phyloP scores from a whole-genome alignment of 805 yeast species.

The Yarrowia osloensis region DNA sequence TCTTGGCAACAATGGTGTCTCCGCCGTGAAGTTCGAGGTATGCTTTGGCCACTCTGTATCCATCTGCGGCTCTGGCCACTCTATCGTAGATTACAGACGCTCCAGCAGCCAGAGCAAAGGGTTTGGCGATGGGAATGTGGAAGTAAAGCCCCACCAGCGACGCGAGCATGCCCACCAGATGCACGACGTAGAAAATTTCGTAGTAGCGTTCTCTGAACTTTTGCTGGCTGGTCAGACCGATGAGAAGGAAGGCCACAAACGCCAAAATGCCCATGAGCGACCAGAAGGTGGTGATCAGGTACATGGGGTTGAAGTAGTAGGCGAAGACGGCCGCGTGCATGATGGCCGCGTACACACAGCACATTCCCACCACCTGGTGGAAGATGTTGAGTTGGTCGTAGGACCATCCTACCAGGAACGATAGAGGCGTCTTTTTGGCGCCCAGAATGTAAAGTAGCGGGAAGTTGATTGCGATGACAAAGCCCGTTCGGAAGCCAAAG shows the following conservation, averaged over 20 bases:
- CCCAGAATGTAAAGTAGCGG: conserved; percentile 38
- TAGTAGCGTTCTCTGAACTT: conserved; percentile 32
- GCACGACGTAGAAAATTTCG: conserved; percentile 36
- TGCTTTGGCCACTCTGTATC: conserved; percentile 34
- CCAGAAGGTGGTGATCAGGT: conserved; percentile 35
- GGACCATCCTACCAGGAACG: conserved; percentile 46
- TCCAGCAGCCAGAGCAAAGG: conserved; percentile 36
- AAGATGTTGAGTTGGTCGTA: conserved; percentile 49
- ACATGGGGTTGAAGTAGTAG: conserved; percentile 33
- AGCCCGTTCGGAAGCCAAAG: conserved; percentile 36
- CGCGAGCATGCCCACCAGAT: conserved; percentile 33
- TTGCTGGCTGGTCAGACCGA: conserved; percentile 34
- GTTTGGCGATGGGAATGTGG: conserved; percentile 36
- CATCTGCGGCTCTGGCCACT: conserved; percentile 32
- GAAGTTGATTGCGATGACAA: conserved; percentile 34
- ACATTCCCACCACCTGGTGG: conserved; percentile 47
- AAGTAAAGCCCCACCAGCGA: conserved; percentile 35
- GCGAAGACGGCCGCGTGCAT: conserved; percentile 34
- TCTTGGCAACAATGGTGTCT: conserved; percentile 34
- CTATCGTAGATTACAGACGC: conserved; percentile 36
- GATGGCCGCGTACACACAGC: conserved; percentile 32
- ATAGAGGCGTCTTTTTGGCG: conserved; percentile 36
- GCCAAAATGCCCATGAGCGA: conserved; percentile 35
- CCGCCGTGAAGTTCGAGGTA: conserved; percentile 33
- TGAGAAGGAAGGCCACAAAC: conserved; percentile 33